These are phyloP conservation scores for Rhododendron vialii DNA, from an alignment of 148 eudicot species.

Conservation along the genomic window DNA sequence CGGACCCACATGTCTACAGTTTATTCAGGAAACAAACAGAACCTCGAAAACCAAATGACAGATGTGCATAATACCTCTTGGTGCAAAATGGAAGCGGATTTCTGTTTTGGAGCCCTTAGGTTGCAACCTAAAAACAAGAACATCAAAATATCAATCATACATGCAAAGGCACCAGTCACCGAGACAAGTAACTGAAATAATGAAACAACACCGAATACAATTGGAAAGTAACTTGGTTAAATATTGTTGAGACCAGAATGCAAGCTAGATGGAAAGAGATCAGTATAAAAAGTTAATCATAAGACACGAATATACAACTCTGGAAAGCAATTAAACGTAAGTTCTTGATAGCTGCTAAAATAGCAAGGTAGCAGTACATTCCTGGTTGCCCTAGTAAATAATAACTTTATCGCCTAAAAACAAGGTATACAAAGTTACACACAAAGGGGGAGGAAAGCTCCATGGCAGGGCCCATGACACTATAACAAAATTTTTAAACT, in stretches of 20 bases:
- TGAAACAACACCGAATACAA: not conserved
- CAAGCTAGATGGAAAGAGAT: not conserved
- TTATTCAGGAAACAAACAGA: not conserved
- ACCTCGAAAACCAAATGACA: not conserved
- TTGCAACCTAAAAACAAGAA: conserved; percentile 4
- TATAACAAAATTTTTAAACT: not conserved
- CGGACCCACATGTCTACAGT: not conserved
- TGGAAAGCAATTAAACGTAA: conserved; percentile 1
- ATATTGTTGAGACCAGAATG: not conserved
- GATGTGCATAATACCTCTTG: conserved; percentile 4
- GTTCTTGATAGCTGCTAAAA: not conserved
- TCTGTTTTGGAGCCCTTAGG: not conserved
- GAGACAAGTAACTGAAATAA: not conserved
- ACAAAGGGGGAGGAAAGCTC: not conserved
- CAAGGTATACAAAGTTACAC: not conserved
- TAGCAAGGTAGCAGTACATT: not conserved
- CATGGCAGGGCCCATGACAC: not conserved
- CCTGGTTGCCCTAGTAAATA: not conserved
- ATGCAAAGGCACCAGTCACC: not conserved
- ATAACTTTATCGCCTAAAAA: not conserved
- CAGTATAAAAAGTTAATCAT: not conserved
- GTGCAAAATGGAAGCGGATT: not conserved
- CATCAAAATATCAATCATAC: not conserved
- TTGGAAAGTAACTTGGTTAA: not conserved
- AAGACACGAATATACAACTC: not conserved